Evolutionary conservation across 768 basidiomycete species (phyloP), one percentile per base, ranked within the genome.

Genomic region (Infundibulicybe gibba): DNA sequence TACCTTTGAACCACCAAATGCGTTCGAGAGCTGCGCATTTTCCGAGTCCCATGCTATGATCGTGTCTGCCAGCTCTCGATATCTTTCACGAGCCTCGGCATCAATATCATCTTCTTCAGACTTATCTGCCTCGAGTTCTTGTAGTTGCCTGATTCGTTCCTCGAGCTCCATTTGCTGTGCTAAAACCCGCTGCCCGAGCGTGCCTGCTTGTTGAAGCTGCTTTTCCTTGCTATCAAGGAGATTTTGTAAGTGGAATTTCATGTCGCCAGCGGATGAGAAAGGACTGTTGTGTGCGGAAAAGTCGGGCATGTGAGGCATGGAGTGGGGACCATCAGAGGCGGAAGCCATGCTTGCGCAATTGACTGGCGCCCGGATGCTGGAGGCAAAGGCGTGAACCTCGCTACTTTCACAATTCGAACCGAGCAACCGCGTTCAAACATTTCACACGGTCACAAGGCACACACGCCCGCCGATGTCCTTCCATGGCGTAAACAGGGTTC

Each of bases 91-190:
- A n/a, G 86, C 76, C 45, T 87, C 83, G 11, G 74, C 58, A 58
- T 87, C 83, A 50, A 85, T 69, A 49, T 79, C 79, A 33, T 81
- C 79, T 49, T 81, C 81, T 50, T 81, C 84, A 3, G 68, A 71
- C 53, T 79, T 83, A 49, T 83, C 85, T 15, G 68, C 75, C 44
- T 84, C 85, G 13, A 80, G 61, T 32, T 87, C 86, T 56, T 91
- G 86, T 44, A 95, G 74, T 59, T 87, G 86, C 38, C 80, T 75
- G 49, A 97, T 90, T 43, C 90, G 80, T 60, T 87, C 85, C 66
- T 97, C 91, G 51, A 97, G 80, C 61, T 95, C 90, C 69, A 90
- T 85, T 67, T 92, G 92, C 72, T 98, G 95, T 15, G 83, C 80
- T 51, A 97, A 83, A 57, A 98, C 83, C 64, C 90, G 87, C 68